phyloP scores from a whole-genome alignment of 495 filamentous ascomycete species.

The Delitschia confertaspora region DNA sequence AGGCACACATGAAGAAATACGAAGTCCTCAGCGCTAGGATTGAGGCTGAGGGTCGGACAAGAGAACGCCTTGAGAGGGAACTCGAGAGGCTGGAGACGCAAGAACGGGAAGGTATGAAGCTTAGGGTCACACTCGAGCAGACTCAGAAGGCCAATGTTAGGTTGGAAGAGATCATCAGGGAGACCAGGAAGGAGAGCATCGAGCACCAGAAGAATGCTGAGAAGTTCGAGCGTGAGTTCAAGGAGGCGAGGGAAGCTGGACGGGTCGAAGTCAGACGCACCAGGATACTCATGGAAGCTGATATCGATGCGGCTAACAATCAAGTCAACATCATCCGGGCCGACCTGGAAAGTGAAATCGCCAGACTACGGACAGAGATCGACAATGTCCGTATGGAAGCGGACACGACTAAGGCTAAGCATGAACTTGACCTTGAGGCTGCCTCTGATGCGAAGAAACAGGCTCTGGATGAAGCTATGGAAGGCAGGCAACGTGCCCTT shows the following conservation, averaged over 20 bases:
- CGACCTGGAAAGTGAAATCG: conserved; percentile 64
- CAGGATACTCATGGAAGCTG: conserved; percentile 64
- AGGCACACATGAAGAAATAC: conserved; percentile 62
- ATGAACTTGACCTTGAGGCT: conserved; percentile 73
- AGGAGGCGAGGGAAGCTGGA: conserved; percentile 68
- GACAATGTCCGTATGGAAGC: conserved; percentile 64
- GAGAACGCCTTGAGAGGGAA: conserved; percentile 71
- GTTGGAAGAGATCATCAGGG: conserved; percentile 55
- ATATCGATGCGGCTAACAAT: conserved; percentile 71
- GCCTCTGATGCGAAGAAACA: conserved; percentile 45
- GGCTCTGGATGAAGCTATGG: conserved; percentile 48
- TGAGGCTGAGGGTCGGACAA: conserved; percentile 64
- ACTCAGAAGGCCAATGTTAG: conserved; percentile 47
- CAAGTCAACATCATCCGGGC: conserved; percentile 72
- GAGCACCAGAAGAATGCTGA: conserved; percentile 52
- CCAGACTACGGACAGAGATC: conserved; percentile 57
- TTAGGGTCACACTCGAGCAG: conserved; percentile 47
- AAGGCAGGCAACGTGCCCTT: conserved; percentile 53
- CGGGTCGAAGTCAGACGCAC: conserved; percentile 70
- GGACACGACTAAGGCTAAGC: conserved; percentile 60
- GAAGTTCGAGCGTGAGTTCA: conserved; percentile 71
- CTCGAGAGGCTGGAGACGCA: conserved; percentile 65
- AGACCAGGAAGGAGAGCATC: conserved; percentile 59
- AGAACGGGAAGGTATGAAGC: conserved; percentile 57
- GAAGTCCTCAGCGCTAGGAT: conserved; percentile 72